These are phyloP conservation scores for Rhododendron vialii DNA, from an alignment of 148 eudicot genomes.

Conservation along the genomic window DNA sequence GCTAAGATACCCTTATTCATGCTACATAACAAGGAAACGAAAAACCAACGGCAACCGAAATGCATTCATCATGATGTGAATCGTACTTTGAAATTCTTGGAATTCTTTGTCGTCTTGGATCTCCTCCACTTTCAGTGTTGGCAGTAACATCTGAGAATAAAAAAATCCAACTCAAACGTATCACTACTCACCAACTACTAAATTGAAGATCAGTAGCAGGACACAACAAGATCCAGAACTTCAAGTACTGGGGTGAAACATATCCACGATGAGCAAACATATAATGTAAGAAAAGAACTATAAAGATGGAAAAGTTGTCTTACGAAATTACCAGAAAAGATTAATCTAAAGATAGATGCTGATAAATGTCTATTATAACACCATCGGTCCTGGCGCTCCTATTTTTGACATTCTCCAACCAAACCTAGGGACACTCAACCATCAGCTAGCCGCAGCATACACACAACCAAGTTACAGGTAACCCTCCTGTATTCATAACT, in stretches of 20 bases:
- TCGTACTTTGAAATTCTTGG: not conserved
- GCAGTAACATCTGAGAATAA: not conserved
- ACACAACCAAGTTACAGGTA: too few species aligned
- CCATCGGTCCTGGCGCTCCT: too few species aligned
- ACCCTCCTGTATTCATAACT: too few species aligned
- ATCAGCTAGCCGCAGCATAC: too few species aligned
- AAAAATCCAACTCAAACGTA: not conserved
- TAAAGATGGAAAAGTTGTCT: not conserved
- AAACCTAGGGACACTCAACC: too few species aligned
- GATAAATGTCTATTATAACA: not conserved
- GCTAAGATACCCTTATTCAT: not conserved
- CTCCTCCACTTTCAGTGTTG: not conserved
- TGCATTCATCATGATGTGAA: not conserved
- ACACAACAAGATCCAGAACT: not conserved
- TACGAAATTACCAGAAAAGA: too few species aligned
- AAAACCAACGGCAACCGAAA: not conserved
- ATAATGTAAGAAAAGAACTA: not conserved
- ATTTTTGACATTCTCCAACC: too few species aligned
- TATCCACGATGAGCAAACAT: not conserved
- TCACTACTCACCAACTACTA: not conserved
- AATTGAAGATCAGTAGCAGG: not conserved
- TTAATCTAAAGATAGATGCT: not conserved
- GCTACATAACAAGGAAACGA: not conserved
- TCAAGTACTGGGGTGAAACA: too few species aligned
- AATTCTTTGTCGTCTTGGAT: not conserved